A percentile compares a stretch with the other conserved stretches of the same genome.
Evolutionary conservation across 352 stramenopile species (phyloP).

Genomic region (Saprolegnia diclina): DNA sequence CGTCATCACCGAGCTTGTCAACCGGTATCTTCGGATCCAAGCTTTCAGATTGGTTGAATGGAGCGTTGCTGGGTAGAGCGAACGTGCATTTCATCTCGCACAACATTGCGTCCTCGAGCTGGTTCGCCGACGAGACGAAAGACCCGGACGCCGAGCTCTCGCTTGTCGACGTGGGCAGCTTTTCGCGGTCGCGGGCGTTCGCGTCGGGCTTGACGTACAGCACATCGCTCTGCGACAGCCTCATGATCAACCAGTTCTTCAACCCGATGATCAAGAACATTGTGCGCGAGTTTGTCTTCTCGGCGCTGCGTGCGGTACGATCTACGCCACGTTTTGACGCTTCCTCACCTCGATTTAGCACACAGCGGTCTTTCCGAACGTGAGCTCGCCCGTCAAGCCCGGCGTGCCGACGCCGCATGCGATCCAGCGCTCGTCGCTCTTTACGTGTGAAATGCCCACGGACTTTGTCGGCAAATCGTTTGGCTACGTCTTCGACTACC

Average conservation of each 20-base stretch:
- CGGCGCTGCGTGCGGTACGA: slow-evolving; percentile 59
- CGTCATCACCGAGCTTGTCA: slow-evolving; percentile 75
- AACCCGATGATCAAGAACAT: slow-evolving; percentile 84
- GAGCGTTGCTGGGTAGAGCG: slow-evolving; percentile 23
- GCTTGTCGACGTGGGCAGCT: slow-evolving; percentile 28
- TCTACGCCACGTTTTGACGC: slow-evolving; percentile 18
- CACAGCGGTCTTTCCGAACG: slow-evolving; percentile 26
- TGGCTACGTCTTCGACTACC: slow-evolving; percentile 78
- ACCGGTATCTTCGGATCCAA: slow-evolving; percentile 32
- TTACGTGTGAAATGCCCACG: slow-evolving; percentile 67
- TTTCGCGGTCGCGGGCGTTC: slow-evolving; percentile 71
- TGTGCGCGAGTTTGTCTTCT: slow-evolving; percentile 80
- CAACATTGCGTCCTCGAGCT: slow-evolving; percentile 58
- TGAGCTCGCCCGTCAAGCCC: slow-evolving; percentile 26
- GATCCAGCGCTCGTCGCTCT: slow-evolving; percentile 64
- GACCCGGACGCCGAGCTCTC: slow-evolving; percentile 24
- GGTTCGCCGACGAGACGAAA: slow-evolving; percentile 37
- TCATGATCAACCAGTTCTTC: slow-evolving; percentile 87
- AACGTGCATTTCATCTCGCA: slow-evolving; percentile 83
- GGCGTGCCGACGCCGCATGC: background rate
- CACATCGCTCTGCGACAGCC: slow-evolving; percentile 74
- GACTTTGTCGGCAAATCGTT: slow-evolving; percentile 81
- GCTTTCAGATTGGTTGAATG: background rate
- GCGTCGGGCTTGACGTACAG: slow-evolving; percentile 80
- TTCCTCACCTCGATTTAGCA: slow-evolving; percentile 26